Conservation (phyloP, 805 yeast species). For the Pichia cephalocereana region DNA sequence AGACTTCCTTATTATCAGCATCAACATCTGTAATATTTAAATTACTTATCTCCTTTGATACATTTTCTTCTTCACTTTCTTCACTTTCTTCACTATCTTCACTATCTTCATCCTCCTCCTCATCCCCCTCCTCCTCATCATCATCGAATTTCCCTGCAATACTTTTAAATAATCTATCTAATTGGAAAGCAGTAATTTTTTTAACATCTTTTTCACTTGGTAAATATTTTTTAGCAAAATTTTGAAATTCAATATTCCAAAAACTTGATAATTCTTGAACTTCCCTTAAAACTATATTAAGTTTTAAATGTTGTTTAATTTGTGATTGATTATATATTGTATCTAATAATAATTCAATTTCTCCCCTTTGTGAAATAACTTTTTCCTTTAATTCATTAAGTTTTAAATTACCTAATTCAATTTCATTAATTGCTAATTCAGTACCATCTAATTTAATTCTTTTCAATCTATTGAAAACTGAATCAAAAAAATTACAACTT, state of each 20-base stretch:
- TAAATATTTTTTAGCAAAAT: constrained; percentile 66
- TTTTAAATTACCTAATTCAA: constrained; percentile 55
- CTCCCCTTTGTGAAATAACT: constrained; percentile 41
- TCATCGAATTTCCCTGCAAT: constrained; percentile 11
- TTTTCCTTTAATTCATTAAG: constrained; percentile 49
- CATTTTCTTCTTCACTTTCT: constrained; percentile 11
- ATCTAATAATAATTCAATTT: constrained; percentile 37
- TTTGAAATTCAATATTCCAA: constrained; percentile 81
- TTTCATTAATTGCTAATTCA: constrained; percentile 53
- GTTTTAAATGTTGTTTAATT: constrained; percentile 57
- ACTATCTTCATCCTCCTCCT: constrained; percentile 9
- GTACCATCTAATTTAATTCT: constrained; percentile 67
- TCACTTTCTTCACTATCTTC: constrained; percentile 4
- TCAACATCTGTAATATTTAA: neutral
- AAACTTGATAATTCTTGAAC: constrained; percentile 74
- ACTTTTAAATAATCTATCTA: constrained; percentile 61
- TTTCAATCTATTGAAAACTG: constrained; percentile 58
- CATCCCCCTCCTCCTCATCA: constrained; percentile 5
- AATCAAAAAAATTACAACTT: constrained; percentile 55
- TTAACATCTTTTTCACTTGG: constrained; percentile 94
- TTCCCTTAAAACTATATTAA: constrained; percentile 61
- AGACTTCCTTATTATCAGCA: no score
- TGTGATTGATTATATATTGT: constrained; percentile 44
- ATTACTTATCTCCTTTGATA: constrained; percentile 1
- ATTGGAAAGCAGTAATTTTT: constrained; percentile 78